Evolutionary conservation across 371 early-diverging fungal species (phyloP).

Genomic region (Apophysomyces variabilis): DNA sequence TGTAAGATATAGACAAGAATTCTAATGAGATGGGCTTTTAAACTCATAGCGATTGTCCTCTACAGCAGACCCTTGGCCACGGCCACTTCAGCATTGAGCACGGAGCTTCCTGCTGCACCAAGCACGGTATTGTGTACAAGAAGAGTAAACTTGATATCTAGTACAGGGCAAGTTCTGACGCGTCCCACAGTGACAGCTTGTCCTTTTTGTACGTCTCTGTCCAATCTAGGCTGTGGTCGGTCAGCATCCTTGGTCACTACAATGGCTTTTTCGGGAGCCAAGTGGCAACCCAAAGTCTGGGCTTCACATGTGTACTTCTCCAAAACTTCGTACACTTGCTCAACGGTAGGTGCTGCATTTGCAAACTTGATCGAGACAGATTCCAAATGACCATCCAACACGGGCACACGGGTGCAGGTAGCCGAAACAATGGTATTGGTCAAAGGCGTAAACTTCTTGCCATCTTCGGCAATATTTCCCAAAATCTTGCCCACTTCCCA

Average conservation of each 20-base stretch:
- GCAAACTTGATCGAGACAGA: constrained; percentile 88
- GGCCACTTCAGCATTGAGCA: constrained; percentile 95
- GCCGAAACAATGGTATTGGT: constrained; percentile 79
- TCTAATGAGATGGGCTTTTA: not conserved
- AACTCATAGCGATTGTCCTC: not conserved
- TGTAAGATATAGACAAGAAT: no score
- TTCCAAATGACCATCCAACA: constrained; percentile 95
- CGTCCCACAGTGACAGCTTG: constrained; percentile 92
- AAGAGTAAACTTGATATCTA: constrained; percentile 89
- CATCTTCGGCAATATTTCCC: constrained; percentile 64
- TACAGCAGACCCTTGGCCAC: constrained; percentile 76
- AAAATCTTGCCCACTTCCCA: constrained; percentile 93
- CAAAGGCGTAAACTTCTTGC: constrained; percentile 53
- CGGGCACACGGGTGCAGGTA: constrained; percentile 95
- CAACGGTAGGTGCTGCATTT: constrained; percentile 66
- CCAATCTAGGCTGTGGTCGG: constrained; percentile 95
- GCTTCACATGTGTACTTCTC: constrained; percentile 78
- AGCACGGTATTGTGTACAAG: constrained; percentile 95
- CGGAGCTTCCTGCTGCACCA: constrained; percentile 95
- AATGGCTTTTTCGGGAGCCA: constrained; percentile 85
- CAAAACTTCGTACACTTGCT: constrained; percentile 72
- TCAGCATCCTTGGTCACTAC: constrained; percentile 74
- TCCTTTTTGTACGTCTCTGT: constrained; percentile 83
- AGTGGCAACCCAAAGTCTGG: constrained; percentile 72
- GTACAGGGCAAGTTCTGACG: constrained; percentile 80